These are phyloP conservation scores for Claviceps quebecensis DNA, from an alignment of 2,329 filamentous ascomycete species.

Conservation along the genomic window DNA sequence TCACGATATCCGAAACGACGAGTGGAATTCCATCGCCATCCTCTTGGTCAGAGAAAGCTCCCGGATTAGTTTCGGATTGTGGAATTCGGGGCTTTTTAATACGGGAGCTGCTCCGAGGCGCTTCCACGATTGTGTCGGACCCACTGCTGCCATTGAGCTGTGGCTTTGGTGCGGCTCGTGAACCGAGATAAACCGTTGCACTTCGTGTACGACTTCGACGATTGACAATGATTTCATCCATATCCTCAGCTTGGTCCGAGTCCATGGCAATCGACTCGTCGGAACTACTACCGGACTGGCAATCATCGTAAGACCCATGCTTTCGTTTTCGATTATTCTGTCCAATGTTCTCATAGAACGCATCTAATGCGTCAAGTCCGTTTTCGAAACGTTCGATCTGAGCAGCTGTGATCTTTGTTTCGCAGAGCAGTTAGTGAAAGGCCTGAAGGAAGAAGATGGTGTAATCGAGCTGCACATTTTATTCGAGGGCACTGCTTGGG, in stretches of 20 bases:
- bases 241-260: constrained; percentile 11
- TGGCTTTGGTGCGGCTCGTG: constrained; percentile 3
- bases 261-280: constrained; percentile 15
- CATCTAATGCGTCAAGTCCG: constrained; percentile 17
- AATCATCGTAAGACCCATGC: constrained; percentile 14
- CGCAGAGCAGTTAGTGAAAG: constrained; percentile 8
- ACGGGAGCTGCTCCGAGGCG: constrained; percentile 7
- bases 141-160: constrained; percentile 2
- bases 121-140: background rate
- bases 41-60: constrained; percentile 13
- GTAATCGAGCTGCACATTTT: background rate
- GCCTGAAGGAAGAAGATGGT: background rate
- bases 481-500: background rate
- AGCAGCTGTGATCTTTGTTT: constrained; percentile 16
- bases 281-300: constrained; percentile 14
- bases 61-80: background rate
- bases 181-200: background rate
- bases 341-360: constrained; percentile 10
- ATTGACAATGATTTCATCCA: constrained; percentile 8
- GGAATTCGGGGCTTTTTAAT: constrained; percentile 1
- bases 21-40: constrained; percentile 20
- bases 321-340: constrained; percentile 18
- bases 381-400: constrained; percentile 19
- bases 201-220: background rate
- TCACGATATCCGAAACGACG: constrained; percentile 23